Conservation (phyloP, 768 basidiomycete species). For the Leccinum subgranulosum region DNA sequence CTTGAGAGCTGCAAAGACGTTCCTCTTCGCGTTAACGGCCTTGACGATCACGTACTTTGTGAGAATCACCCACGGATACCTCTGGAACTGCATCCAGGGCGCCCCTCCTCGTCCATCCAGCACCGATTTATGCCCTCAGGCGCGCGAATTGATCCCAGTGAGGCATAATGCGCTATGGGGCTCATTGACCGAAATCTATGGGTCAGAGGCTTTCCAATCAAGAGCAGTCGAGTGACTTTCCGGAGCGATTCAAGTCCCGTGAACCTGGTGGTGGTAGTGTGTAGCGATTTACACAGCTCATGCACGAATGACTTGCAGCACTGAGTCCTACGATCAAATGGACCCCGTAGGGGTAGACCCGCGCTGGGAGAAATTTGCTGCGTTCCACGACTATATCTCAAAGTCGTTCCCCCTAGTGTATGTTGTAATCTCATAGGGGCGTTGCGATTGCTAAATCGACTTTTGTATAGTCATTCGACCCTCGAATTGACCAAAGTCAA, state of each 20-base stretch:
- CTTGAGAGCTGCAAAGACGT: conserved; percentile 9
- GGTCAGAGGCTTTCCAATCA: conserved; percentile 34
- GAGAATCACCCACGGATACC: not conserved
- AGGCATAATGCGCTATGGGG: conserved; percentile 35
- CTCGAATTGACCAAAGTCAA: conserved; percentile 57
- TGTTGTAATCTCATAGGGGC: conserved; percentile 7
- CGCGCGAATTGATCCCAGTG: conserved; percentile 28
- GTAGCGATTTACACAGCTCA: conserved; percentile 1
- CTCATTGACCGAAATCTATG: conserved; percentile 29
- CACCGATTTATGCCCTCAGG: conserved; percentile 35
- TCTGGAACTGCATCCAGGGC: conserved; percentile 4
- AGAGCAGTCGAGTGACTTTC: conserved; percentile 37
- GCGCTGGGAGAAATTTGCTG: conserved; percentile 52
- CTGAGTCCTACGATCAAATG: conserved; percentile 51
- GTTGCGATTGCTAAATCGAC: not conserved
- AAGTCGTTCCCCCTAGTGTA: conserved; percentile 62
- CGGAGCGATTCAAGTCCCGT: conserved; percentile 43
- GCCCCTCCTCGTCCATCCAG: not conserved
- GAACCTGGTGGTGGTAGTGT: conserved; percentile 12
- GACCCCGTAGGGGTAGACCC: conserved; percentile 45
- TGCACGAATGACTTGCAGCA: conserved; percentile 32
- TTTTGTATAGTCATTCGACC: conserved; percentile 39
- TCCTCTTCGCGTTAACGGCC: conserved; percentile 15
- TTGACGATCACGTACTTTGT: conserved; percentile 16
- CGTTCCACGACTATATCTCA: conserved; percentile 54